phyloP scores from a whole-genome alignment of 768 basidiomycete species.

The Termitomyces sp. region DNA sequence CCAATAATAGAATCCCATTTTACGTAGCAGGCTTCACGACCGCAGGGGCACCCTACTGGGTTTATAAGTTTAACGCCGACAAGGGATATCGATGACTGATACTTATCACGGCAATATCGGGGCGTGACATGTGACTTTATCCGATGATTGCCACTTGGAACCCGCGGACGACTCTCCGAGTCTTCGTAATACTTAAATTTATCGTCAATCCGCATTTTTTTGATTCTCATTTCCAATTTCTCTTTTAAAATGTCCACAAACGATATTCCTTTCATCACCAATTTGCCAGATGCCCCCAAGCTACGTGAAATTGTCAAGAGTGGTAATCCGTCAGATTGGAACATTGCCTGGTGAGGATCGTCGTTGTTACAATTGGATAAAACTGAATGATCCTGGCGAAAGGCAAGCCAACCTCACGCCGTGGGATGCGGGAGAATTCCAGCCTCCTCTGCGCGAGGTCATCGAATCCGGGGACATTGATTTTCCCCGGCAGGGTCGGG shows the following conservation, averaged over 20 bases:
- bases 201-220: no score
- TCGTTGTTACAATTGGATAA: background rate
- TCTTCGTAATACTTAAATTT: no score
- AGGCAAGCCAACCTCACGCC: slow-evolving; percentile 47
- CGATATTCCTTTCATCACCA: background rate
- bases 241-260: background rate
- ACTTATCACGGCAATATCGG: no score
- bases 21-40: no score
- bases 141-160: no score
- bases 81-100: no score
- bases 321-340: slow-evolving; percentile 23
- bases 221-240: background rate
- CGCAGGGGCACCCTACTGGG: no score
- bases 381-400: no score
- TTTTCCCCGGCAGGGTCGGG: slow-evolving; percentile 36
- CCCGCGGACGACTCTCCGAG: no score
- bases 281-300: background rate
- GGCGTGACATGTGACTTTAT: no score
- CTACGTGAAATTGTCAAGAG: slow-evolving; percentile 20
- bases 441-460: slow-evolving; percentile 53
- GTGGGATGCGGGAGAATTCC: slow-evolving; percentile 56
- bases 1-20: no score
- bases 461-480: slow-evolving; percentile 41
- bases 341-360: slow-evolving; percentile 16
- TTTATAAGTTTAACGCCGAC: no score